Evolutionary conservation across 345 rosid genomes (phyloP).

Genomic region (Rhizophora apiculata): DNA sequence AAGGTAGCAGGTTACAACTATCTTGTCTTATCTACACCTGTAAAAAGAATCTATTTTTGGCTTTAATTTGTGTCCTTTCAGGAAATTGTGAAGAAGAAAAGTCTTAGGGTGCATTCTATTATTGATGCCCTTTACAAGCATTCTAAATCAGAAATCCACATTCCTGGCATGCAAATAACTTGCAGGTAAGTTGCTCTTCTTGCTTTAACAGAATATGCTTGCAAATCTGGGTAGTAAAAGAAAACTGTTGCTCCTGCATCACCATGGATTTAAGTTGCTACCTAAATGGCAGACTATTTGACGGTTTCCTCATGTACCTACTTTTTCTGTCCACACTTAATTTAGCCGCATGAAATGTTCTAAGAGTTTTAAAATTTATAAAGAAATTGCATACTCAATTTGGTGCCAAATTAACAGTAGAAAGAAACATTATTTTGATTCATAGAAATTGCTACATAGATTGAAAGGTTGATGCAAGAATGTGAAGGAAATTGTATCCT

Average conservation of each 20-base stretch:
- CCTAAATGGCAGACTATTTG: neutral
- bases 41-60: conserved; percentile 10
- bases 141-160: conserved; percentile 36
- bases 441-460: too few species aligned
- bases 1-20: conserved; percentile 46
- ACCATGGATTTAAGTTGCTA: neutral
- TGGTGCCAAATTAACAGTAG: too few species aligned
- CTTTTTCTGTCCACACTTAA: neutral
- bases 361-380: too few species aligned
- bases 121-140: conserved; percentile 45
- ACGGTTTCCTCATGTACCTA: neutral
- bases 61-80: conserved; percentile 29
- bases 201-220: neutral
- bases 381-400: too few species aligned
- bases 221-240: too few species aligned
- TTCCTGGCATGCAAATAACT: conserved; percentile 39
- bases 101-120: conserved; percentile 42
- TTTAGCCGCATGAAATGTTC: too few species aligned
- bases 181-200: conserved; percentile 53
- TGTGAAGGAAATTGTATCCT: too few species aligned
- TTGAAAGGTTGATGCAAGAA: too few species aligned
- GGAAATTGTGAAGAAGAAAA: conserved; percentile 58
- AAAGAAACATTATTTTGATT: too few species aligned
- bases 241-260: too few species aligned
- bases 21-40: neutral